Evolutionary conservation across 106 monocot species (phyloP).

Genomic region (Dactylorhiza incarnata): DNA sequence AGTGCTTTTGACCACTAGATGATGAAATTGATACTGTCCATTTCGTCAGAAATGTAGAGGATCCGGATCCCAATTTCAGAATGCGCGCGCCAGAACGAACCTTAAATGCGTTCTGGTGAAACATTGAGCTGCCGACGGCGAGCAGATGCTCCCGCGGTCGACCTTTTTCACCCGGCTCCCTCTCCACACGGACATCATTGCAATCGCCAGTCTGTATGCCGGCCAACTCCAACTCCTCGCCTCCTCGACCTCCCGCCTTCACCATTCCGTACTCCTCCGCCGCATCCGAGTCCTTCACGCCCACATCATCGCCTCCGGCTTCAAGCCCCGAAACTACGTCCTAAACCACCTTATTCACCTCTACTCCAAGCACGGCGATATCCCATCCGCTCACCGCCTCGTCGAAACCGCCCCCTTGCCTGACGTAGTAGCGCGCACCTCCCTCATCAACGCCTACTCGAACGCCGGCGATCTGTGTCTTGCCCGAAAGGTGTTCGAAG

Average conservation of each 20-base stretch:
- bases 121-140: not conserved
- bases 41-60: too few relatives aligned
- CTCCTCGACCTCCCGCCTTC: not conserved
- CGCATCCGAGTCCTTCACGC: conserved; percentile 76
- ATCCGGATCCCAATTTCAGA: too few relatives aligned
- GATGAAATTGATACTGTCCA: too few relatives aligned
- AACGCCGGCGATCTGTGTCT: conserved; percentile 23
- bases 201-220: conserved; percentile 40
- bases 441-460: conserved; percentile 52
- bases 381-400: conserved; percentile 54
- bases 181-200: conserved; percentile 11
- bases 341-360: conserved; percentile 83
- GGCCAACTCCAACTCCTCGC: conserved; percentile 43
- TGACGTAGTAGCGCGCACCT: conserved; percentile 54
- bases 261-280: conserved; percentile 26
- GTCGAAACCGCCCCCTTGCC: conserved; percentile 22
- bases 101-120: too few relatives aligned
- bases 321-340: conserved; percentile 62
- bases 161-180: not conserved
- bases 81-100: too few relatives aligned
- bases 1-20: too few relatives aligned
- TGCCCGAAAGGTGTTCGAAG: conserved; percentile 54
- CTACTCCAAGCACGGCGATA: conserved; percentile 58
- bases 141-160: not conserved
- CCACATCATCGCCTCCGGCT: conserved; percentile 64